phyloP scores from a whole-genome alignment of 768 basidiomycete genomes.

The Strobilomyces dryophilus region DNA sequence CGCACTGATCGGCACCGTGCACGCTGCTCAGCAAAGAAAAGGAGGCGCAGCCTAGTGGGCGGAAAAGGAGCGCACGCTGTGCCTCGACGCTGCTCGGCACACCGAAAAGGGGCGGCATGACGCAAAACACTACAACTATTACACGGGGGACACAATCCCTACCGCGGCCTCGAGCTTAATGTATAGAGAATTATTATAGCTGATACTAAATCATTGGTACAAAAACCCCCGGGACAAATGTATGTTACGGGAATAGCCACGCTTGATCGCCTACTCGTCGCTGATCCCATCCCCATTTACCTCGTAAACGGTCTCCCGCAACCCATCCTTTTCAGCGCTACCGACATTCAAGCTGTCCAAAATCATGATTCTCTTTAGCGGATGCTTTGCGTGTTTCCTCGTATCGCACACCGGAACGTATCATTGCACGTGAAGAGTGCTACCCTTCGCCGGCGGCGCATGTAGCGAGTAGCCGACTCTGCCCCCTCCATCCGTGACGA shows the following conservation, averaged over 20 bases:
- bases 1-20: no score
- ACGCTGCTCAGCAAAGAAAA: no score
- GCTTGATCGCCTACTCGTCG: background rate
- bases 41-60: no score
- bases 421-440: background rate
- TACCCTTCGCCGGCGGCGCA: background rate
- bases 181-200: no score
- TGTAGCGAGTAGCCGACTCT: background rate
- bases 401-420: background rate
- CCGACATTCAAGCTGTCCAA: background rate
- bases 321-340: background rate
- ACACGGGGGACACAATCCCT: no score
- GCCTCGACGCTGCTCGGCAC: no score
- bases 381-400: background rate
- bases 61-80: no score
- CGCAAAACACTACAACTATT: no score
- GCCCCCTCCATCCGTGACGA: slow-evolving; percentile 1
- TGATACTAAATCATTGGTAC: no score
- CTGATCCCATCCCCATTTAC: background rate
- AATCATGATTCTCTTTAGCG: background rate
- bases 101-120: no score
- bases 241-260: background rate
- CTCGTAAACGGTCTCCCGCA: background rate
- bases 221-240: no score
- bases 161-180: no score